A percentile compares a stretch with the other conserved stretches of the same genome.
These are phyloP conservation scores for Zasmidium citrigriseum DNA, from an alignment of 2,329 filamentous ascomycete species.

Conservation along the genomic window DNA sequence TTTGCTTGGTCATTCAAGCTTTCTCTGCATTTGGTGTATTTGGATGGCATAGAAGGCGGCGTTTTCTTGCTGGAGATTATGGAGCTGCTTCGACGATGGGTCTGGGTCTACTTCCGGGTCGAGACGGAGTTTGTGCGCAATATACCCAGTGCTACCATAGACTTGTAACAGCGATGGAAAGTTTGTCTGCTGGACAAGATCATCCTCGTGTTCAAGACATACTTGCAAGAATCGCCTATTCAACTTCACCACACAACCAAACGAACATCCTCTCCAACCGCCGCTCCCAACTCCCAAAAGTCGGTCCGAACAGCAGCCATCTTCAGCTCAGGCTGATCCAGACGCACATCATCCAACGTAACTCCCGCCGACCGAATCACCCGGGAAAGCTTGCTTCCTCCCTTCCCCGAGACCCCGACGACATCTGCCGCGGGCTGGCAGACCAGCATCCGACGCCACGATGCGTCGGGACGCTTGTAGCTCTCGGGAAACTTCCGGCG, in stretches of 20 bases:
- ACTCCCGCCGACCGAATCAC: too few species aligned
- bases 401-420: neutral
- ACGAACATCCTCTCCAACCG: too few species aligned
- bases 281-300: too few species aligned
- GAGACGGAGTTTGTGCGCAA: constrained; percentile 79
- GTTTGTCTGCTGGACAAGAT: neutral
- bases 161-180: too few species aligned
- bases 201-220: too few species aligned
- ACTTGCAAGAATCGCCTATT: too few species aligned
- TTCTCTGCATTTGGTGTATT: constrained; percentile 75
- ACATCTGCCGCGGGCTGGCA: neutral
- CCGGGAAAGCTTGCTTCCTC: neutral
- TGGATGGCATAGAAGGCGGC: constrained; percentile 82
- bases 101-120: constrained; percentile 95
- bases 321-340: too few species aligned
- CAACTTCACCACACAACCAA: too few species aligned
- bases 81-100: constrained; percentile 85
- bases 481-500: neutral
- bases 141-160: constrained; percentile 11
- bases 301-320: too few species aligned
- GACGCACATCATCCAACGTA: too few species aligned
- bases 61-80: constrained; percentile 86
- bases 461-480: neutral
- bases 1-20: constrained; percentile 93
- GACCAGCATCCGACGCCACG: constrained; percentile 10